phyloP scores from a whole-genome alignment of 129 eudicot species.

The Tanacetum coccineum region DNA sequence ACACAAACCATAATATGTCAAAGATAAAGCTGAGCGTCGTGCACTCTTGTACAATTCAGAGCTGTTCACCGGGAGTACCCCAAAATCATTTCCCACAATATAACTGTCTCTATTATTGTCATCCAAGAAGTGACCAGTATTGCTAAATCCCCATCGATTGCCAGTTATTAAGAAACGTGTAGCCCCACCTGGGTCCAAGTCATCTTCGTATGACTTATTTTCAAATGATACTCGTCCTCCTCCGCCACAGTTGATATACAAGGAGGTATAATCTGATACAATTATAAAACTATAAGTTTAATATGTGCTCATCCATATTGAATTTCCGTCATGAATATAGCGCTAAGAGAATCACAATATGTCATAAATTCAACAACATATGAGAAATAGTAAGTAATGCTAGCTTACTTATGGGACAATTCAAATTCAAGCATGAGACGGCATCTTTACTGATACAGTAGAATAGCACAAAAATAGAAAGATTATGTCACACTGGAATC shows the following conservation, averaged over 20 bases:
- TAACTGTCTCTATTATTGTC: slow-evolving; percentile 11
- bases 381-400: slow-evolving; percentile 4
- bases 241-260: slow-evolving; percentile 84
- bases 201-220: slow-evolving; percentile 39
- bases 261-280: slow-evolving; percentile 39
- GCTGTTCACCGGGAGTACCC: slow-evolving; percentile 16
- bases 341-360: neutral
- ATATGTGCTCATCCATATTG: neutral
- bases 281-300: neutral
- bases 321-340: no score
- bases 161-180: slow-evolving; percentile 33
- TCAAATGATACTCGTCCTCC: slow-evolving; percentile 15
- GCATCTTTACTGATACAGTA: slow-evolving; percentile 18
- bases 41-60: slow-evolving; percentile 43
- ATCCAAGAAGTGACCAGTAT: slow-evolving; percentile 69
- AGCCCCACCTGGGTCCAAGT: slow-evolving; percentile 33
- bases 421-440: slow-evolving; percentile 34
- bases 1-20: slow-evolving; percentile 73
- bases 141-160: slow-evolving; percentile 68
- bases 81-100: slow-evolving; percentile 11
- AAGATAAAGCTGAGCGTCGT: slow-evolving; percentile 60
- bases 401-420: slow-evolving; percentile 27
- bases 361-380: slow-evolving; percentile 1
- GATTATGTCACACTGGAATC: neutral
- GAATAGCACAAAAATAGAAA: neutral